phyloP scores from a whole-genome alignment of 768 basidiomycete genomes.

The Amanita thiersii region DNA sequence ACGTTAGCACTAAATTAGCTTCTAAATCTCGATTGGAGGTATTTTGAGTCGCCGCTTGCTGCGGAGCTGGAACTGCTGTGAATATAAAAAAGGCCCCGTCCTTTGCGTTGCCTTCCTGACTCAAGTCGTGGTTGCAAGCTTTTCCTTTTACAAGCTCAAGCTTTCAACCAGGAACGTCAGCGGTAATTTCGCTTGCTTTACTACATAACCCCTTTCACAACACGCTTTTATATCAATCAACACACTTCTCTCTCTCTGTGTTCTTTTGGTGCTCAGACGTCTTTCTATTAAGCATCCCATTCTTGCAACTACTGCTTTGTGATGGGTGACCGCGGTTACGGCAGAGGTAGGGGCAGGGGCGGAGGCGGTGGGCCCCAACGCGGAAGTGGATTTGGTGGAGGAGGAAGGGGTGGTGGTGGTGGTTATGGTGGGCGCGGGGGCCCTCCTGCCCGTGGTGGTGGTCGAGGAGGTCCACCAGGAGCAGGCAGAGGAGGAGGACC shows the following conservation, averaged over 20 bases:
- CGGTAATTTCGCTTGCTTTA: neutral
- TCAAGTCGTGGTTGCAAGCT: slow-evolving; percentile 7
- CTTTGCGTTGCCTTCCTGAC: neutral
- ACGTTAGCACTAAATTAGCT: too few relatives aligned
- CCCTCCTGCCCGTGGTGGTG: slow-evolving; percentile 15
- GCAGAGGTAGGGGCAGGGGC: slow-evolving; percentile 18
- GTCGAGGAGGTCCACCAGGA: slow-evolving; percentile 18
- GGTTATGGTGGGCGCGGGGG: slow-evolving; percentile 12
- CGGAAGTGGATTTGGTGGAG: slow-evolving; percentile 11
- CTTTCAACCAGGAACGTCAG: slow-evolving; percentile 4
- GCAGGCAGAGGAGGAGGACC: slow-evolving; percentile 20
- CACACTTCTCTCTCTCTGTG: neutral
- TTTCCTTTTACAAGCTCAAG: slow-evolving; percentile 6
- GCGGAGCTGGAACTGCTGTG: neutral
- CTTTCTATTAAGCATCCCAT: neutral
- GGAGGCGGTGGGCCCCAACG: slow-evolving; percentile 23
- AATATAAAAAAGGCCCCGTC: neutral
- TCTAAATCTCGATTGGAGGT: neutral
- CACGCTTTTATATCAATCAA: neutral
- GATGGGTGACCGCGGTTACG: slow-evolving; percentile 10
- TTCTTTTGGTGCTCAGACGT: neutral
- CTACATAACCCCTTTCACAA: neutral
- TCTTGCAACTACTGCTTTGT: too few relatives aligned
- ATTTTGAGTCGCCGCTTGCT: neutral
- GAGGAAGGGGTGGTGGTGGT: neutral